A percentile compares a stretch with the other conserved stretches of the same genome.
Evolutionary conservation across 441 rosid species (phyloP).

Genomic region (Isatis lusitanica): DNA sequence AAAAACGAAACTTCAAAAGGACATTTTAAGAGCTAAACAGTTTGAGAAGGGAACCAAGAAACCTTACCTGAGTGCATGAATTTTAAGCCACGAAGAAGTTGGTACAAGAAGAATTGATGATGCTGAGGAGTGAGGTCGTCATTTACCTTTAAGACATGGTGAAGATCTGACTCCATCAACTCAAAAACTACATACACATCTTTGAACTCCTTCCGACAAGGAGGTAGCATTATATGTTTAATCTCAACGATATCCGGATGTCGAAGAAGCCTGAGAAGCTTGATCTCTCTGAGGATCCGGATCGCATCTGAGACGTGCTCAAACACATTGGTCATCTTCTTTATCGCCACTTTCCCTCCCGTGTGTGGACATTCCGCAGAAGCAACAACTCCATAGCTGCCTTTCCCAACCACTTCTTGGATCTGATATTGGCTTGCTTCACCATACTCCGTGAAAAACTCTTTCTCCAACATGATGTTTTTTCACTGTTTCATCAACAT

Average conservation of each 20-base stretch:
- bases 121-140: slow-evolving; percentile 91
- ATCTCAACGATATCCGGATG: slow-evolving; percentile 91
- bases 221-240: slow-evolving; percentile 96
- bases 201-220: slow-evolving; percentile 87
- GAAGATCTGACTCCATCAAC: slow-evolving; percentile 99
- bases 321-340: slow-evolving; percentile 89
- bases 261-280: slow-evolving; percentile 84
- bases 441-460: slow-evolving; percentile 95
- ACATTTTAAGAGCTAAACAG: neutral
- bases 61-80: slow-evolving; percentile 87
- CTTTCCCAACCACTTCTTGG: slow-evolving; percentile 91
- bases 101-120: slow-evolving; percentile 96
- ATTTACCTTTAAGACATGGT: slow-evolving; percentile 88
- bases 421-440: slow-evolving; percentile 95
- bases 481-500: slow-evolving; percentile 13
- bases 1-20: neutral
- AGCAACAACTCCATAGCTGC: slow-evolving; percentile 98
- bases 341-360: slow-evolving; percentile 93
- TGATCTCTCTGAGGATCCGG: slow-evolving; percentile 90
- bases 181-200: slow-evolving; percentile 95
- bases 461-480: slow-evolving; percentile 61
- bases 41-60: slow-evolving; percentile 21
- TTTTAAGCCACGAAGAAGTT: slow-evolving; percentile 94
- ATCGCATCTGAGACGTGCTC: slow-evolving; percentile 98
- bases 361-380: slow-evolving; percentile 93